These are phyloP conservation scores for Alternaria alternata DNA, from an alignment of 2,329 filamentous ascomycete genomes.

Conservation along the genomic window DNA sequence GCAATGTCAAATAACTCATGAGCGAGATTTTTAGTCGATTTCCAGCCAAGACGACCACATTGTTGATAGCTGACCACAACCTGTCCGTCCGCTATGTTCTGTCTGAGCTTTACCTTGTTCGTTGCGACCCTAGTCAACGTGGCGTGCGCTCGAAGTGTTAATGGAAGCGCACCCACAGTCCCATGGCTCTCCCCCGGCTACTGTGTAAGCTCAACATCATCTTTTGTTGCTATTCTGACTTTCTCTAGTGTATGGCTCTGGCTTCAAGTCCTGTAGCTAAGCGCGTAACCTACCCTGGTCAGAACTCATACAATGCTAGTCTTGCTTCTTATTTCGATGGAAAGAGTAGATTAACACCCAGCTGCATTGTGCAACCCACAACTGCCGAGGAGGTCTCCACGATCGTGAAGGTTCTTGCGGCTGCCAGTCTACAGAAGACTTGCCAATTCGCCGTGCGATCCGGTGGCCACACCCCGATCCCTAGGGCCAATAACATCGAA, in stretches of 20 bases:
- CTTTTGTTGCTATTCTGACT: neutral
- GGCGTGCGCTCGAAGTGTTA: neutral
- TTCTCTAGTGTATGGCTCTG: neutral
- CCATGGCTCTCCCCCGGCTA: neutral
- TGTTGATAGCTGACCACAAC: neutral
- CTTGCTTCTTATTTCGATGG: conserved; percentile 9
- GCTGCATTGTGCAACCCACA: conserved; percentile 29
- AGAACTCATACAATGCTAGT: conserved; percentile 5
- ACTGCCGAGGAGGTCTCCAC: conserved; percentile 23
- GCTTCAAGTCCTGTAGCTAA: neutral
- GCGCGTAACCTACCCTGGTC: conserved; percentile 7
- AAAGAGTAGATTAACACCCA: conserved; percentile 14
- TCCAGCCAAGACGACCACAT: neutral
- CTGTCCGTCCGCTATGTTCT: neutral
- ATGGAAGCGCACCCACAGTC: neutral
- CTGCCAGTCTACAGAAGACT: neutral
- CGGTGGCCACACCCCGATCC: conserved; percentile 34
- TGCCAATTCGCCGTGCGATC: conserved; percentile 23
- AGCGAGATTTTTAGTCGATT: neutral
- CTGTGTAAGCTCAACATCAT: neutral
- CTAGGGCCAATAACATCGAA: conserved; percentile 37
- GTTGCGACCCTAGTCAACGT: neutral
- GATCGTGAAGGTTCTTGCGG: conserved; percentile 18
- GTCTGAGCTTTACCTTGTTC: neutral
- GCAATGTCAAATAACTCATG: neutral